Conservation (phyloP, 768 basidiomycete species). For the Amanita muscaria region DNA sequence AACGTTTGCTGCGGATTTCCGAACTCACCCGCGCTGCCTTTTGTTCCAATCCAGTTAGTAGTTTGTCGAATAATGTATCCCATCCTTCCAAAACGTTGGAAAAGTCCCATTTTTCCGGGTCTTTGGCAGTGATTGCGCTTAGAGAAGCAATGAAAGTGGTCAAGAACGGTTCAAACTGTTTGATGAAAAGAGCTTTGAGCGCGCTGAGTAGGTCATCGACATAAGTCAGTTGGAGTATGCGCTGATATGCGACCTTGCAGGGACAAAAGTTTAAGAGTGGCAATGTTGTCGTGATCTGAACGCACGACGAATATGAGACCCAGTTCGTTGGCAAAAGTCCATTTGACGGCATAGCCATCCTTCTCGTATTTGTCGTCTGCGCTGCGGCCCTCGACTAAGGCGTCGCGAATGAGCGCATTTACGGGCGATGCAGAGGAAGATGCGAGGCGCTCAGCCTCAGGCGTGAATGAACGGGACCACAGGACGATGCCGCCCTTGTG, state of each 20-base stretch:
- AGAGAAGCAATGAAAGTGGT: slow-evolving; percentile 77
- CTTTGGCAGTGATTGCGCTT: slow-evolving; percentile 46
- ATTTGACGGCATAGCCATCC: slow-evolving; percentile 89
- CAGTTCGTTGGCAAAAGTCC: slow-evolving; percentile 92
- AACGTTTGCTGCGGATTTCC: not conserved
- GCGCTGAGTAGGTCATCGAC: slow-evolving; percentile 80
- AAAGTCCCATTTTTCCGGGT: slow-evolving; percentile 73
- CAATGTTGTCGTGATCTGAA: slow-evolving; percentile 9
- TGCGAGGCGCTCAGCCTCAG: slow-evolving; percentile 63
- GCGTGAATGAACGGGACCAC: slow-evolving; percentile 94
- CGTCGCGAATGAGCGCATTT: slow-evolving; percentile 82
- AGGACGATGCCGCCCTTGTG: slow-evolving; percentile 92
- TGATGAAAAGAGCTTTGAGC: slow-evolving; percentile 78
- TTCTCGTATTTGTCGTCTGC: slow-evolving; percentile 83
- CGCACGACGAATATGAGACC: slow-evolving; percentile 95
- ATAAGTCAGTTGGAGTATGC: slow-evolving; percentile 90
- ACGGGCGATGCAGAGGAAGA: slow-evolving; percentile 73
- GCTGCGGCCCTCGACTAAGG: slow-evolving; percentile 83
- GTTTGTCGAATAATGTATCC: slow-evolving; percentile 72
- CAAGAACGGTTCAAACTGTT: slow-evolving; percentile 79
- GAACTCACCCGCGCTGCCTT: slow-evolving; percentile 56
- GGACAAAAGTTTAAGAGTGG: slow-evolving; percentile 3
- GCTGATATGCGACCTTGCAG: slow-evolving; percentile 86
- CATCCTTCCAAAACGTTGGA: slow-evolving; percentile 61
- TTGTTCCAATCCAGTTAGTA: slow-evolving; percentile 66